Percentiles rank a stretch among this genome's conserved stretches.
These are phyloP conservation scores for Nepenthes mirabilis DNA, from an alignment of 148 eudicot species.

Conservation along the genomic window DNA sequence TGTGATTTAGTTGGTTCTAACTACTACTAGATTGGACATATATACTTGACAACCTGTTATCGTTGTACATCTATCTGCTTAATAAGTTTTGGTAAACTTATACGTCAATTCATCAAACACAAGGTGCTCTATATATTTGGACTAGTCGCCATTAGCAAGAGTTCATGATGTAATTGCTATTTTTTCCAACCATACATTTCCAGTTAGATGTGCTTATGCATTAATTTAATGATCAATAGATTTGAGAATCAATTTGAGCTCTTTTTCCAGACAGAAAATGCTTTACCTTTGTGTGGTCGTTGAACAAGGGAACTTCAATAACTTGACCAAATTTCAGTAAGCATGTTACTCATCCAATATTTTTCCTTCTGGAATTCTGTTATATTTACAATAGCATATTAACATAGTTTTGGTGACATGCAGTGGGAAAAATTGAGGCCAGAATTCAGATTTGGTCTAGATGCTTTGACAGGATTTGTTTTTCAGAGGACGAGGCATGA, in stretches of 20 bases:
- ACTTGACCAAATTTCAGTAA: slow-evolving; percentile 85
- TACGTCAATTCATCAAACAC: no score
- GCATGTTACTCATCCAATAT: slow-evolving; percentile 20
- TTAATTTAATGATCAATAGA: slow-evolving; percentile 28
- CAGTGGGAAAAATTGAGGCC: slow-evolving; percentile 47
- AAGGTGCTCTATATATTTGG: no score
- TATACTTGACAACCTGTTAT: no score
- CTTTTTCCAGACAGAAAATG: slow-evolving; percentile 98
- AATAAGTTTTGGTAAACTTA: no score
- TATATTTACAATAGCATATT: slow-evolving; percentile 4
- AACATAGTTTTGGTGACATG: not conserved
- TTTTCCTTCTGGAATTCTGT: not conserved
- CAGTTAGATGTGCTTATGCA: not conserved
- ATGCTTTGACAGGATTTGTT: slow-evolving; percentile 80
- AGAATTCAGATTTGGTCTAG: slow-evolving; percentile 81
- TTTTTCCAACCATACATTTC: not conserved
- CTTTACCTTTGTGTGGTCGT: slow-evolving; percentile 86
- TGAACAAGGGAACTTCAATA: slow-evolving; percentile 85
- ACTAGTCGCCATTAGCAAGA: no score
- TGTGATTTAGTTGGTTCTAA: not conserved
- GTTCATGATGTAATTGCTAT: no score
- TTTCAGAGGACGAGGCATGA: slow-evolving; percentile 97
- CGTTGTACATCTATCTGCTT: no score
- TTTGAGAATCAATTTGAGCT: slow-evolving; percentile 89
- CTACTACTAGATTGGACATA: no score